phyloP scores from a whole-genome alignment of 192 early-diverging fungal genomes.

The Spizellomyces punctatus region DNA sequence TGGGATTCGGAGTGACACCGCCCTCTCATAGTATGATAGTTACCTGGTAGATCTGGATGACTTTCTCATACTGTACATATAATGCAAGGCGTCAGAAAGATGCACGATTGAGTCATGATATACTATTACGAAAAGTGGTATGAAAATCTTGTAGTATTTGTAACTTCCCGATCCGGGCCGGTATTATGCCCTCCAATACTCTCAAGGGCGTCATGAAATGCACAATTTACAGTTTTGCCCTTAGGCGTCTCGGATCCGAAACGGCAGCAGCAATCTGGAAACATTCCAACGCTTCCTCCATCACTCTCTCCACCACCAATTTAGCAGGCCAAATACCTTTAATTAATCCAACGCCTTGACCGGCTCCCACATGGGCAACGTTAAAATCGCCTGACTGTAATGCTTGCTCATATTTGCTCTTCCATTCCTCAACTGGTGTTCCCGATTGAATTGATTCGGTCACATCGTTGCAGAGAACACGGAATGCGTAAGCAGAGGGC shows the following conservation, averaged over 20 bases:
- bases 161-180: too few relatives aligned
- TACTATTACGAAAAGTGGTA: too few relatives aligned
- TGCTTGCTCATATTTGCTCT: background rate
- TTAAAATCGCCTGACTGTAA: background rate
- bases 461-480: background rate
- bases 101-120: too few relatives aligned
- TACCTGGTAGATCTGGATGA: background rate
- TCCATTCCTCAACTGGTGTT: background rate
- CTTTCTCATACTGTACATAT: background rate
- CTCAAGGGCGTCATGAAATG: too few relatives aligned
- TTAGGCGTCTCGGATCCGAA: background rate
- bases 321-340: slow-evolving; percentile 4
- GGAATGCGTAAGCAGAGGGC: slow-evolving; percentile 21
- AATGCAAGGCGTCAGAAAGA: too few relatives aligned
- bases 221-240: too few relatives aligned
- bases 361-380: slow-evolving; percentile 8
- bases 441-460: background rate
- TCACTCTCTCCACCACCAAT: slow-evolving; percentile 3
- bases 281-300: slow-evolving; percentile 5
- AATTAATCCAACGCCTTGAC: slow-evolving; percentile 16
- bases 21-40: too few relatives aligned
- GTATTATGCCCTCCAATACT: too few relatives aligned
- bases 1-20: too few relatives aligned
- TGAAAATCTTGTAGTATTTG: too few relatives aligned
- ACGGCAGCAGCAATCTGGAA: slow-evolving; percentile 5